Percentiles rank a stretch among this genome's conserved stretches.
Evolutionary conservation across 257 asterid species (phyloP).

Genomic region (Ilex aquifolium): DNA sequence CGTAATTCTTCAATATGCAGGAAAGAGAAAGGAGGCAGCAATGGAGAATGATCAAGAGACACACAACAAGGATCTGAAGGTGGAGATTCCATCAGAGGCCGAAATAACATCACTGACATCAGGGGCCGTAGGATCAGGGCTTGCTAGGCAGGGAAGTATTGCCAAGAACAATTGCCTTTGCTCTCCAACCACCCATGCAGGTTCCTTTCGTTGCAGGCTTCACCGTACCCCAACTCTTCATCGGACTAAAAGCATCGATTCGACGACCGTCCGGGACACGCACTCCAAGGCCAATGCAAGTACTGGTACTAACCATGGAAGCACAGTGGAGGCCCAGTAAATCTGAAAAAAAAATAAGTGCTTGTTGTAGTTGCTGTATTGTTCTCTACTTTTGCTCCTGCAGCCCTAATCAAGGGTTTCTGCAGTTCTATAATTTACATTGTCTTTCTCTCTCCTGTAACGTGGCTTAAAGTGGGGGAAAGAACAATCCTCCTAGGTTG

Average conservation of each 20-base stretch:
- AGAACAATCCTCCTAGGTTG: no score
- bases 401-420: no score
- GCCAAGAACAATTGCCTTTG: constrained; percentile 54
- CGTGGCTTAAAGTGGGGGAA: no score
- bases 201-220: constrained; percentile 74
- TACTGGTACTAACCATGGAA: no score
- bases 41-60: constrained; percentile 40
- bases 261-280: constrained; percentile 20
- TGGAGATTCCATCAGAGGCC: constrained; percentile 29
- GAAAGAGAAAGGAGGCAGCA: not conserved
- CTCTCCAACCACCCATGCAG: constrained; percentile 75
- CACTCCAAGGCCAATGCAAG: constrained; percentile 7
- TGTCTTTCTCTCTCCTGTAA: no score
- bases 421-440: no score
- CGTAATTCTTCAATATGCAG: not conserved
- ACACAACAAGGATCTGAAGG: constrained; percentile 38
- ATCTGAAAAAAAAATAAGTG: no score
- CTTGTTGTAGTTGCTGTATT: no score
- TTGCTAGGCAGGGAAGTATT: constrained; percentile 60
- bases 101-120: constrained; percentile 16
- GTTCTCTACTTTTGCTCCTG: no score
- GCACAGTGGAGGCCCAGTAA: no score
- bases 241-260: constrained; percentile 53
- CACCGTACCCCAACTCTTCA: constrained; percentile 59
- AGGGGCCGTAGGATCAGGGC: constrained; percentile 18